A percentile compares a stretch with the other conserved stretches of the same genome.
Conservation (phyloP, 345 rosid species). For the Mangifera indica region DNA sequence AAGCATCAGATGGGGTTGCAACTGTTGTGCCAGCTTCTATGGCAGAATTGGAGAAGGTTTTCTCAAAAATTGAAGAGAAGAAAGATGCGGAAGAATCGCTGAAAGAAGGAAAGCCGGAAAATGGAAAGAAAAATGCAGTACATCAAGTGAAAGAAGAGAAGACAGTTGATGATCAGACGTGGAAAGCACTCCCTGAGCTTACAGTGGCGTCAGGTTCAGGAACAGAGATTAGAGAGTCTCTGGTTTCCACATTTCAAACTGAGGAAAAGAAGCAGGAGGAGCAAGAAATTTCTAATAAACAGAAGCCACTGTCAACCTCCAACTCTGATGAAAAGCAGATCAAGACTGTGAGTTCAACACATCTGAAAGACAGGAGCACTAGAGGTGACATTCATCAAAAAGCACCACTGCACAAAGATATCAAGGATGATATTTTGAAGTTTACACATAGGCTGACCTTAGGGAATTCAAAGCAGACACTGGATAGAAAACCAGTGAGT, state of each 20-base stretch:
- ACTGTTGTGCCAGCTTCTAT: conserved; percentile 10
- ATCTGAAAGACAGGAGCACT: conserved; percentile 24
- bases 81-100: not conserved
- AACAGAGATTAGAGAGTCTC: conserved; percentile 25
- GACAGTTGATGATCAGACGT: conserved; percentile 22
- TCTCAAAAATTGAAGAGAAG: not conserved
- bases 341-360: conserved; percentile 38
- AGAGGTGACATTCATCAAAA: conserved; percentile 21
- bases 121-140: conserved; percentile 25
- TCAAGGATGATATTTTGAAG: conserved; percentile 61
- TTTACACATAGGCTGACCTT: conserved; percentile 51
- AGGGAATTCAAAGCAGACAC: conserved; percentile 39
- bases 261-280: conserved; percentile 30
- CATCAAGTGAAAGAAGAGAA: conserved; percentile 19
- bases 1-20: conserved; percentile 13
- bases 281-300: conserved; percentile 30
- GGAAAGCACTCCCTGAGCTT: conserved; percentile 20
- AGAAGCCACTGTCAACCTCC: conserved; percentile 18
- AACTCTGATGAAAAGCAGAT: conserved; percentile 25
- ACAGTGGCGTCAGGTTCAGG: conserved; percentile 34
- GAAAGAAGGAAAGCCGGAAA: conserved; percentile 25
- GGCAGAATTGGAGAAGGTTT: conserved; percentile 3
- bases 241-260: conserved; percentile 14
- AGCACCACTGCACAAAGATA: conserved; percentile 45
- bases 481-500: conserved; percentile 40